Percentiles rank a stretch among this genome's conserved stretches.
phyloP scores from a whole-genome alignment of 148 eudicot genomes.

The Chenopodium quinoa region DNA sequence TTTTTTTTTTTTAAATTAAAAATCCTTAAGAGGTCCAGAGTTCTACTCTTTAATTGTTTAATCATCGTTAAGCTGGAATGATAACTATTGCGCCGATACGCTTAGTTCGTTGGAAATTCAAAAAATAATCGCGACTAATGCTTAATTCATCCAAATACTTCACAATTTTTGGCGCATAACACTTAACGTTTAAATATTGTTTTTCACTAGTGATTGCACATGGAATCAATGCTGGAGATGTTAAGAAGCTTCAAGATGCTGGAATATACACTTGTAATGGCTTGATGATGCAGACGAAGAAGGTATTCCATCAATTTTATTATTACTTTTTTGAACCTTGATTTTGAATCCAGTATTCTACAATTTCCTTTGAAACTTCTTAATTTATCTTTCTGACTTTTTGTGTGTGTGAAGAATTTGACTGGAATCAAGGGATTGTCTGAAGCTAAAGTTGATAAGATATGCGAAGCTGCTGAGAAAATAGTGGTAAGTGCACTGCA shows the following conservation, averaged over 20 bases:
- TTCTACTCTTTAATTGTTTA: no score
- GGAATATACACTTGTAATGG: slow-evolving; percentile 95
- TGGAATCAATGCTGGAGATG: slow-evolving; percentile 96
- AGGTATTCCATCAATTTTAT: slow-evolving; percentile 39
- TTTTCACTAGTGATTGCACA: slow-evolving; percentile 60
- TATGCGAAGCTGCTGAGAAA: slow-evolving; percentile 96
- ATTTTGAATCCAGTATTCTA: background rate
- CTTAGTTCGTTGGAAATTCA: no score
- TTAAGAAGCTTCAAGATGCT: slow-evolving; percentile 94
- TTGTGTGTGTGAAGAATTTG: slow-evolving; percentile 43
- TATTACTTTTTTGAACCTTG: background rate
- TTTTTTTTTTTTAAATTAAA: no score
- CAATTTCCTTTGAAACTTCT: background rate
- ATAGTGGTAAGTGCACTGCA: slow-evolving; percentile 59
- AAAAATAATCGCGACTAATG: no score
- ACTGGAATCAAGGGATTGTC: slow-evolving; percentile 96
- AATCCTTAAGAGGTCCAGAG: no score
- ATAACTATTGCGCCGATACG: no score
- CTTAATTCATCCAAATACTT: no score
- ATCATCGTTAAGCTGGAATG: no score
- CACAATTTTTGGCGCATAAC: background rate
- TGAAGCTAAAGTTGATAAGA: slow-evolving; percentile 98
- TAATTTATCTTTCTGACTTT: background rate
- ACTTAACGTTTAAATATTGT: background rate
- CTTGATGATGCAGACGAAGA: slow-evolving; percentile 96